Evolutionary conservation across 768 basidiomycete genomes (phyloP).

Genomic region (Phlebiopsis gigantea): DNA sequence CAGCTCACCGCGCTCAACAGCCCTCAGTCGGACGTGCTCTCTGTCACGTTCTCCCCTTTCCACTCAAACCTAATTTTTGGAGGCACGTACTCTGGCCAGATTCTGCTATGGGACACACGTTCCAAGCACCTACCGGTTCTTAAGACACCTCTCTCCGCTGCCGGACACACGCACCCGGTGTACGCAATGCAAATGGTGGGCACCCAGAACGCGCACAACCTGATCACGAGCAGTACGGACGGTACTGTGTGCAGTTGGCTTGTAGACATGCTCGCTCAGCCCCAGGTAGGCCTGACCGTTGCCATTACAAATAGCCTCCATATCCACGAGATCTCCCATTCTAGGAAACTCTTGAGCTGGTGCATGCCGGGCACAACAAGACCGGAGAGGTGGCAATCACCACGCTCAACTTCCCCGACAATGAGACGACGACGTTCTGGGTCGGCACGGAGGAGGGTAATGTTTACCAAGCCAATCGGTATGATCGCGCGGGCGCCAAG

Average conservation of each 20-base stretch:
- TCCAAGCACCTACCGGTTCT: slow-evolving; percentile 94
- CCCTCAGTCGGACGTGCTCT: slow-evolving; percentile 89
- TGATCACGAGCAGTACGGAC: slow-evolving; percentile 96
- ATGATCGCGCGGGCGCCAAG: slow-evolving; percentile 95
- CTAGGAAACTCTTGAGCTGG: slow-evolving; percentile 90
- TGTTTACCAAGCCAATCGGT: slow-evolving; percentile 93
- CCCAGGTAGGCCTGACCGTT: slow-evolving; percentile 58
- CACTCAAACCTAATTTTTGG: slow-evolving; percentile 97
- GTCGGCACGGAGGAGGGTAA: slow-evolving; percentile 98
- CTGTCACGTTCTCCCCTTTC: slow-evolving; percentile 95
- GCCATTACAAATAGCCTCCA: neutral
- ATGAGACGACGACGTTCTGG: slow-evolving; percentile 96
- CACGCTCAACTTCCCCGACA: slow-evolving; percentile 88
- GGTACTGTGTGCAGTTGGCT: slow-evolving; percentile 97
- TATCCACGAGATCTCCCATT: neutral
- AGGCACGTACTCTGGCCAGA: slow-evolving; percentile 99
- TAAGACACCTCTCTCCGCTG: slow-evolving; percentile 93
- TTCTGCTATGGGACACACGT: slow-evolving; percentile 96
- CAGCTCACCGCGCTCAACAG: slow-evolving; percentile 12
- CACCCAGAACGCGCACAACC: slow-evolving; percentile 96
- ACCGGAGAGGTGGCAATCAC: slow-evolving; percentile 97
- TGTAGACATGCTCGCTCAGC: slow-evolving; percentile 97
- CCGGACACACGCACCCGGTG: slow-evolving; percentile 97
- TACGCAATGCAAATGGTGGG: slow-evolving; percentile 99
- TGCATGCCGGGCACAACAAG: slow-evolving; percentile 90